phyloP scores from a whole-genome alignment of 441 rosid genomes.

The Erodium trifolium region DNA sequence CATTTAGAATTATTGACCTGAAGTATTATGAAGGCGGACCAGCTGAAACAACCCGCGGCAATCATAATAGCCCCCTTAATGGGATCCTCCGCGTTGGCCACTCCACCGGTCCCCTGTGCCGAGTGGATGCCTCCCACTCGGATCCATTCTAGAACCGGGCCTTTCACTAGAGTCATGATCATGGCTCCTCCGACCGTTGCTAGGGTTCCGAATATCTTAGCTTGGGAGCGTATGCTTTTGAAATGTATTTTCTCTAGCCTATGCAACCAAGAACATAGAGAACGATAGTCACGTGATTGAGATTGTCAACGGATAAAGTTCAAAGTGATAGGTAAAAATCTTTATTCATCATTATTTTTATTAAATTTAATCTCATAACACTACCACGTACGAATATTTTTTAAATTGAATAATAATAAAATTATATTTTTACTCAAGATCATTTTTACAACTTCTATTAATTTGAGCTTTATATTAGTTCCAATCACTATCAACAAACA shows the following conservation, averaged over 20 bases:
- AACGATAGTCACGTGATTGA: too few species aligned
- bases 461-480: too few species aligned
- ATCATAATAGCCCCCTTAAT: constrained; percentile 67
- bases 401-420: too few species aligned
- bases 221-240: constrained; percentile 44
- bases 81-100: constrained; percentile 37
- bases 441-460: too few species aligned
- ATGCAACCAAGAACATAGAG: neutral
- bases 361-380: too few species aligned
- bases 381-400: too few species aligned
- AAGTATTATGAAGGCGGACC: constrained; percentile 68
- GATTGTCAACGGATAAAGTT: too few species aligned
- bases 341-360: too few species aligned
- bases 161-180: constrained; percentile 76
- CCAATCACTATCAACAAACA: too few species aligned
- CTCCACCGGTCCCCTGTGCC: neutral
- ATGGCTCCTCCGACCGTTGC: constrained; percentile 91
- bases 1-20: constrained; percentile 34
- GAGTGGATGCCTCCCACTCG: constrained; percentile 35
- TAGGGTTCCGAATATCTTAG: constrained; percentile 59
- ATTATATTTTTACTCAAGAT: too few species aligned
- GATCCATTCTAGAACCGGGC: constrained; percentile 45
- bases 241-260: constrained; percentile 71
- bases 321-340: too few species aligned
- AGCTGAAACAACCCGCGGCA: constrained; percentile 60